These are phyloP conservation scores for Colletotrichum kahawae DNA, from an alignment of 2,329 filamentous ascomycete genomes.

Conservation along the genomic window DNA sequence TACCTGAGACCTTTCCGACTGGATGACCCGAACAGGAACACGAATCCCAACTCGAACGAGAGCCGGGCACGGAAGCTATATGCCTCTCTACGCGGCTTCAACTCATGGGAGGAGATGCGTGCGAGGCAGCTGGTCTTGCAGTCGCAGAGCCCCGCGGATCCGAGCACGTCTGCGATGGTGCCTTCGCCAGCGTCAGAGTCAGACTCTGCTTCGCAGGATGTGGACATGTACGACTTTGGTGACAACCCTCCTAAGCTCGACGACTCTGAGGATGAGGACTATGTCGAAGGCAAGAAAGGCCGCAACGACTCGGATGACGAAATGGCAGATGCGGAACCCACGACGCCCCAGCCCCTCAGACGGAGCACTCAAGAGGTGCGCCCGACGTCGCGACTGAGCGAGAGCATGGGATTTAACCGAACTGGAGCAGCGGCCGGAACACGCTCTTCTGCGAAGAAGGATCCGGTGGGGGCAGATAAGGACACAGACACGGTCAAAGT, in stretches of 20 bases:
- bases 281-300: not conserved
- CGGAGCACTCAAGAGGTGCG: slow-evolving; percentile 21
- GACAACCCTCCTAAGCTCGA: slow-evolving; percentile 25
- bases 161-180: not conserved
- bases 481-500: slow-evolving; percentile 3
- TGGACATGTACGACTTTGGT: slow-evolving; percentile 17
- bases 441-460: slow-evolving; percentile 7
- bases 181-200: slow-evolving; percentile 12
- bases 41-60: not conserved
- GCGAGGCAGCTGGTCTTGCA: not conserved
- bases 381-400: not conserved
- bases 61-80: slow-evolving; percentile 10
- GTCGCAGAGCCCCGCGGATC: not conserved
- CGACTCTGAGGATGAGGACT: slow-evolving; percentile 18
- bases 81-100: slow-evolving; percentile 8
- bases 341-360: not conserved
- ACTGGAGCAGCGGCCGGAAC: slow-evolving; percentile 8
- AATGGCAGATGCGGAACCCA: not conserved
- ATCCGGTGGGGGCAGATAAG: not conserved
- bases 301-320: slow-evolving; percentile 3
- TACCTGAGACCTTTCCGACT: slow-evolving; percentile 4
- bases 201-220: not conserved
- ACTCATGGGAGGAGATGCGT: slow-evolving; percentile 16
- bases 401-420: not conserved
- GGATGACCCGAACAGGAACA: slow-evolving; percentile 10